Evolutionary conservation across 352 stramenopile genomes (phyloP).

Genomic region (Phytophthora pini): DNA sequence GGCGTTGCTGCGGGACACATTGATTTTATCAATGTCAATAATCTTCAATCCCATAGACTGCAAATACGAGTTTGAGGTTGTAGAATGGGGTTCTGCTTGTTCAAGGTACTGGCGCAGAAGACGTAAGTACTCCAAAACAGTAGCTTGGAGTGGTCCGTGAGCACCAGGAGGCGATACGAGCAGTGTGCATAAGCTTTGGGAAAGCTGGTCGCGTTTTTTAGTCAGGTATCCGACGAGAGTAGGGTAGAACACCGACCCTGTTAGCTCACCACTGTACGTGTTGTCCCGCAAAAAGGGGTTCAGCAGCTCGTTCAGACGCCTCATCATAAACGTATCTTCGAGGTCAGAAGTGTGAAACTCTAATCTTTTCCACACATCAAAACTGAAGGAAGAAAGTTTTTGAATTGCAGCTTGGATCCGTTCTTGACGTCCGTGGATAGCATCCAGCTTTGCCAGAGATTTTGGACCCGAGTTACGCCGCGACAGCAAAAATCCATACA

Average conservation of each 20-base stretch:
- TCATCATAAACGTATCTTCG: slow-evolving; percentile 24
- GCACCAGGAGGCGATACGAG: not conserved
- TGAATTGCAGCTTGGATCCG: slow-evolving; percentile 25
- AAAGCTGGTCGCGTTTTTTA: slow-evolving; percentile 17
- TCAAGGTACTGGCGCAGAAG: slow-evolving; percentile 13
- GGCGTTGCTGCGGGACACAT: slow-evolving; percentile 14
- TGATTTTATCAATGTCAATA: slow-evolving; percentile 34
- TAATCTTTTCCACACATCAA: slow-evolving; percentile 34
- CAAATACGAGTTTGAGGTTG: slow-evolving; percentile 8
- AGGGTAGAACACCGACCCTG: slow-evolving; percentile 23
- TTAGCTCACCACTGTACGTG: slow-evolving; percentile 14
- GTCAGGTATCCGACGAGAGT: slow-evolving; percentile 19
- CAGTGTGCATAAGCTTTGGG: slow-evolving; percentile 18
- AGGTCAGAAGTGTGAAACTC: slow-evolving; percentile 26
- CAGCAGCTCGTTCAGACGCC: slow-evolving; percentile 19
- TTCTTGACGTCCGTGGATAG: slow-evolving; percentile 8
- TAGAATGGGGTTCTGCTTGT: slow-evolving; percentile 7
- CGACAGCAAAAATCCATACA: slow-evolving; percentile 29
- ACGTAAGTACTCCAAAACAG: slow-evolving; percentile 8
- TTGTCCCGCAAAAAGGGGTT: slow-evolving; percentile 14
- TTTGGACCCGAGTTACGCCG: slow-evolving; percentile 20
- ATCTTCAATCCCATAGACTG: slow-evolving; percentile 19
- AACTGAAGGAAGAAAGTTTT: slow-evolving; percentile 29
- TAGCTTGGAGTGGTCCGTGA: not conserved
- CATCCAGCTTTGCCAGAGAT: slow-evolving; percentile 20